A percentile compares a stretch with the other conserved stretches of the same genome.
Conservation (phyloP, 768 basidiomycete species). For the Suillus plorans region DNA sequence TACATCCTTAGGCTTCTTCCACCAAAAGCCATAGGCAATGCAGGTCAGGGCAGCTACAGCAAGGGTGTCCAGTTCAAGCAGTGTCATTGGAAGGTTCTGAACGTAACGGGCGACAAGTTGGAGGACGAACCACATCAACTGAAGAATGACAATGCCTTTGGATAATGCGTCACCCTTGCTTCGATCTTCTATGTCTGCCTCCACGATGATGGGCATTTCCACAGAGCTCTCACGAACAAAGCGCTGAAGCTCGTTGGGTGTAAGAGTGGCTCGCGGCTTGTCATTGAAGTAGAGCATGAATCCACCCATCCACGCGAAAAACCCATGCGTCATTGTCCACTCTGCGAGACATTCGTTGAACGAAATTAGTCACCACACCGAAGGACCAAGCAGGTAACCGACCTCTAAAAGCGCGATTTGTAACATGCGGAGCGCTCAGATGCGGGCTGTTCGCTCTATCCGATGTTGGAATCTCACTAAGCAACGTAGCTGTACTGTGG, state of each 20-base stretch:
- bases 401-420: neutral
- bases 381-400: neutral
- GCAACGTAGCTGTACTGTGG: neutral
- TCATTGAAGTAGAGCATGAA: constrained; percentile 13
- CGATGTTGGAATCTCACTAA: neutral
- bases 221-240: neutral
- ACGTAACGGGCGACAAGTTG: constrained; percentile 28
- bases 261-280: constrained; percentile 4
- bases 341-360: neutral
- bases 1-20: constrained; percentile 39
- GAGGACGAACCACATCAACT: constrained; percentile 37
- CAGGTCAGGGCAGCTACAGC: constrained; percentile 32
- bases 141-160: constrained; percentile 33
- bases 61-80: constrained; percentile 55
- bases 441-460: neutral
- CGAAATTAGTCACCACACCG: neutral
- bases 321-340: constrained; percentile 15
- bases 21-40: constrained; percentile 36
- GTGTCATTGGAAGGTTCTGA: constrained; percentile 28
- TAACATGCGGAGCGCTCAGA: neutral
- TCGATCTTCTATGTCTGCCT: neutral
- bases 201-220: constrained; percentile 9
- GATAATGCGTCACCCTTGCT: constrained; percentile 29
- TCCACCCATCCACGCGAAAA: constrained; percentile 23
- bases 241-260: neutral